These are phyloP conservation scores for Domatiomyces globalis DNA, from an alignment of 2,329 filamentous ascomycete species.

Conservation along the genomic window DNA sequence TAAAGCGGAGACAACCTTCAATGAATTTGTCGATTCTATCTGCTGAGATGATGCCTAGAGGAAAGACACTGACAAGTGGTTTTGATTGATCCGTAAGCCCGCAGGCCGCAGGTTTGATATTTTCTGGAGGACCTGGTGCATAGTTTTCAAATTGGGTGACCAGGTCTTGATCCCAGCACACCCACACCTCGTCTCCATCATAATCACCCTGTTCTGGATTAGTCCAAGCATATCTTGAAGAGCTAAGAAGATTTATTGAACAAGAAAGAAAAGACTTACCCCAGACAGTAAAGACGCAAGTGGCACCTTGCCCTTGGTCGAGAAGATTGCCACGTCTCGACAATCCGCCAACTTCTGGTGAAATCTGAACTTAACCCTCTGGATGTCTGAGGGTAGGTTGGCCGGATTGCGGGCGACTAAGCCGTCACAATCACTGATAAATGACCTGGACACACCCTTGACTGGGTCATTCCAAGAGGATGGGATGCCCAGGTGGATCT, in stretches of 20 bases:
- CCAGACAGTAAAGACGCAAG: constrained; percentile 47
- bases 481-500: constrained; percentile 44
- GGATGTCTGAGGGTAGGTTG: constrained; percentile 44
- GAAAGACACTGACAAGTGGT: constrained; percentile 9
- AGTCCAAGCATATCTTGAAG: not conserved
- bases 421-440: constrained; percentile 36
- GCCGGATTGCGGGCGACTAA: constrained; percentile 45
- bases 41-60: not conserved
- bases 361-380: constrained; percentile 37
- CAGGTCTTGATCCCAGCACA: constrained; percentile 45
- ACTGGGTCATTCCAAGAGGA: constrained; percentile 27
- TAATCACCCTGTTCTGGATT: constrained; percentile 38
- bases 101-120: constrained; percentile 26
- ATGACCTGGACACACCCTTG: constrained; percentile 26
- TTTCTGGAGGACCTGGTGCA: constrained; percentile 18
- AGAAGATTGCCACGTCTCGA: constrained; percentile 45
- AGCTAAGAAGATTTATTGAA: not conserved
- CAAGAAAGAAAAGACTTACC: not conserved
- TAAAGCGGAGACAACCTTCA: constrained; percentile 33
- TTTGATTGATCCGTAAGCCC: constrained; percentile 33
- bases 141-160: constrained; percentile 38
- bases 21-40: constrained; percentile 27
- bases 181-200: constrained; percentile 47
- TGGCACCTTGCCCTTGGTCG: constrained; percentile 37
- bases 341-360: constrained; percentile 39